Percentiles rank a stretch among this genome's conserved stretches.
Evolutionary conservation across 345 rosid species (phyloP).

Genomic region (Arabis hirsuta): DNA sequence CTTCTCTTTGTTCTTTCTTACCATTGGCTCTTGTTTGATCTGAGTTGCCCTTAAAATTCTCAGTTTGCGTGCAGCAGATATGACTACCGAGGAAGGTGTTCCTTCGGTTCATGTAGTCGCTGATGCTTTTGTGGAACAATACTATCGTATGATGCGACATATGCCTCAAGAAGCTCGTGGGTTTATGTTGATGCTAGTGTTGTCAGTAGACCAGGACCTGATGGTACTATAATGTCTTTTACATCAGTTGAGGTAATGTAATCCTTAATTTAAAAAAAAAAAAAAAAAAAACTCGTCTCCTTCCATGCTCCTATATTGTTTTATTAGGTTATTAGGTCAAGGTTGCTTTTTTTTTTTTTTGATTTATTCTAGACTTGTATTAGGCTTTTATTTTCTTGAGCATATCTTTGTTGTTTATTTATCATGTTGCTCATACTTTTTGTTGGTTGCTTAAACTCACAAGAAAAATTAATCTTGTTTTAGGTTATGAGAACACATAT

Average conservation of each 20-base stretch:
- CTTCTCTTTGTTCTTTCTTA: background rate
- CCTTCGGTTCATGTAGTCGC: slow-evolving; percentile 7
- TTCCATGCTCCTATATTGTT: too few species aligned
- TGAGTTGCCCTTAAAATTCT: background rate
- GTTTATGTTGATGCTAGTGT: slow-evolving; percentile 18
- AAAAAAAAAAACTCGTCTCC: too few species aligned
- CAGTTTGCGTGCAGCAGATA: slow-evolving; percentile 37
- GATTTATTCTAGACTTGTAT: too few species aligned
- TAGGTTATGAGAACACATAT: background rate
- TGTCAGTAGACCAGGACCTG: background rate
- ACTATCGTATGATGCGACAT: slow-evolving; percentile 1
- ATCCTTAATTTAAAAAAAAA: too few species aligned
- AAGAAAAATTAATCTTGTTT: background rate
- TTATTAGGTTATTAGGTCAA: too few species aligned
- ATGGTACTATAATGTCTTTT: slow-evolving; percentile 2
- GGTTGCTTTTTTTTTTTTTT: too few species aligned
- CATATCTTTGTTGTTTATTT: too few species aligned
- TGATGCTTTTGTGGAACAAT: slow-evolving; percentile 36
- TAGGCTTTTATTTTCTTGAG: too few species aligned
- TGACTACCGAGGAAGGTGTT: slow-evolving; percentile 45
- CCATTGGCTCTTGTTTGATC: slow-evolving; percentile 19
- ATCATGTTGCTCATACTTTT: background rate
- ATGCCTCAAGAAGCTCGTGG: slow-evolving; percentile 9
- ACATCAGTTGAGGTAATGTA: slow-evolving; percentile 8
- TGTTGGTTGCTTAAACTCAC: background rate